Conservation (phyloP, 257 asterid species). For the Scutellaria barbata region DNA sequence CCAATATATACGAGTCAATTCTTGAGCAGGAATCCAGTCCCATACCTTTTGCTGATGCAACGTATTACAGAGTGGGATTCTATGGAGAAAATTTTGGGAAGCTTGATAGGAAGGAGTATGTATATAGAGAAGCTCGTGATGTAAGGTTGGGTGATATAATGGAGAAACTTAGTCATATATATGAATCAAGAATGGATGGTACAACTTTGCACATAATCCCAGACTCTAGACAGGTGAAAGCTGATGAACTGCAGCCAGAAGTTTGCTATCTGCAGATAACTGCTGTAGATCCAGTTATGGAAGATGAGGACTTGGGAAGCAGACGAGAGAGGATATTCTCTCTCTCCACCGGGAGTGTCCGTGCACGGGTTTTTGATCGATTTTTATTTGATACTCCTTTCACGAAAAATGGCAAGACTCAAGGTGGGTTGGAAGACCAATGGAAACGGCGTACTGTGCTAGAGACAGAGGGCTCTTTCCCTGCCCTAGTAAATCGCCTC, state of each 20-base stretch:
- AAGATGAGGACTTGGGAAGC: conserved; percentile 98
- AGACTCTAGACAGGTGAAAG: conserved; percentile 95
- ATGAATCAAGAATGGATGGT: conserved; percentile 88
- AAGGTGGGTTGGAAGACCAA: conserved; percentile 97
- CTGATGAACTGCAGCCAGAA: conserved; percentile 86
- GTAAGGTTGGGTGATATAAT: conserved; percentile 96
- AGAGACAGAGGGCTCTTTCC: conserved; percentile 95
- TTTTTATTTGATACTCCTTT: conserved; percentile 97
- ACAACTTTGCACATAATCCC: conserved; percentile 93
- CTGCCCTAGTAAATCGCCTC: conserved; percentile 89
- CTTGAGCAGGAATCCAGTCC: conserved; percentile 99
- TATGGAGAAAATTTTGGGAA: conserved; percentile 90
- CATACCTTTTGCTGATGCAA: conserved; percentile 97
- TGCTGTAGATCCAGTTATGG: conserved; percentile 98
- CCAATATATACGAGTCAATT: conserved; percentile 90
- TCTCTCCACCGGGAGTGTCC: conserved; percentile 85
- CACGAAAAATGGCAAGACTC: conserved; percentile 96
- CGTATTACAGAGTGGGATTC: conserved; percentile 96
- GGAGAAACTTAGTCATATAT: conserved; percentile 99
- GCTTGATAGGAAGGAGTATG: conserved; percentile 84
- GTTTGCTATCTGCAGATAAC: conserved; percentile 98
- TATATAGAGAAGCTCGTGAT: conserved; percentile 95
- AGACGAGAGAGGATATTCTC: conserved; percentile 92
- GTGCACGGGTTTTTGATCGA: conserved; percentile 95
- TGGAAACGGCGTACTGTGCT: conserved; percentile 97